Base-by-base conservation (phyloP, 169 alveolate species). In the Plasmodium berghei region DNA sequence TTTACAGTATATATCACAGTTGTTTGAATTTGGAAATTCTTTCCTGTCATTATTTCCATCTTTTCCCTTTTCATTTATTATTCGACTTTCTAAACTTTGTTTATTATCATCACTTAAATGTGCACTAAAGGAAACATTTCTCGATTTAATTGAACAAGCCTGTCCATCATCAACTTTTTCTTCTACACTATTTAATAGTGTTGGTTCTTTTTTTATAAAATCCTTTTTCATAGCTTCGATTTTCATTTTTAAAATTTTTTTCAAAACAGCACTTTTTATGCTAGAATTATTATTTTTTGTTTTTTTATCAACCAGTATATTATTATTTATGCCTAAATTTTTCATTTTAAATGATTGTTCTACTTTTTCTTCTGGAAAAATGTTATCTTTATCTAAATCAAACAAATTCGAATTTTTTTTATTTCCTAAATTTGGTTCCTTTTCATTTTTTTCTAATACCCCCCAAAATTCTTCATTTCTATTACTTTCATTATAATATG, bases 211-310 rank as follows among this genome's bases (percentile, higher is more conserved):
- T 14, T 52, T 14, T 52, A 16, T 14, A 0, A 52, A 9, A 52
- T 34, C 89, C 14, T 12, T 63, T 42, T 55, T 28, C 89, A 75
- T 75, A 10, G 56, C 70, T 56, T 75, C 89, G 18, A 75, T 63
- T 42, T 75, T 75, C 59, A 56, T 75, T n/a, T 56, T 75, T 28
- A 75, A 22, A 2, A 75, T 52, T 28, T 42, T 75, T 28, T 75
- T 75, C 40, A 75, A 63, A 16, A 75, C 26, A 56, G 64, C 48
- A 8, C 70, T 67, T 14, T 63, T 75, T 42, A 58, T 49, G 52
- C 42, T 45, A 9, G 46, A 6, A 54, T 67, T 52, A 22, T 14
- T 75, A 26, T 54, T 75, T 6, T 46, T 63, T 63, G 1, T 55
- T 20, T 67, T 67, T 8, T 22, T 58, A 10, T 40, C 66, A 3